phyloP scores from a whole-genome alignment of 164 flowering plant species.

The Liriodendron chinense region DNA sequence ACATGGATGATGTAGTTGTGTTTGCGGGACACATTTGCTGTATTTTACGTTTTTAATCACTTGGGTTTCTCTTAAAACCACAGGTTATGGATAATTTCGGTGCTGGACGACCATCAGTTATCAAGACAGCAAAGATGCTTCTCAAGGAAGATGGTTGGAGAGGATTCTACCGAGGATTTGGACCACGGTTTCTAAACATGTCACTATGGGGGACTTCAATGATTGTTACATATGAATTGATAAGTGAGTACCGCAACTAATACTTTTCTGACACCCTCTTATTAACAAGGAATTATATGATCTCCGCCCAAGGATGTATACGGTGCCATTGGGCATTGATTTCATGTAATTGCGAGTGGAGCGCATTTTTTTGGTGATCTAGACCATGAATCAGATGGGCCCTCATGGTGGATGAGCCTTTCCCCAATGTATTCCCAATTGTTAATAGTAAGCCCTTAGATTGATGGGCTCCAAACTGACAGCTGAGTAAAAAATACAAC shows the following conservation, averaged over 20 bases:
- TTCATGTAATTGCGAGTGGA: not conserved
- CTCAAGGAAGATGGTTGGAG: constrained; percentile 82
- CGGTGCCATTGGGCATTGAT: no score
- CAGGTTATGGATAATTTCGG: constrained; percentile 84
- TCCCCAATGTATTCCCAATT: not conserved
- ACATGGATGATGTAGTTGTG: not conserved
- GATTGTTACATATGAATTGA: constrained; percentile 83
- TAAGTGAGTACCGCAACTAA: constrained; percentile 44
- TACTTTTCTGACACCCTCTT: not conserved
- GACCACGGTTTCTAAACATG: constrained; percentile 88
- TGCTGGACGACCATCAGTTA: constrained; percentile 70
- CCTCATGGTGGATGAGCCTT: not conserved
- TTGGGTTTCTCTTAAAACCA: not conserved
- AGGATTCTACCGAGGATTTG: constrained; percentile 88
- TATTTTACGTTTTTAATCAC: not conserved
- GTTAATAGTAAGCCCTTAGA: not conserved
- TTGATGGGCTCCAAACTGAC: no score
- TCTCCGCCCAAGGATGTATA: not conserved
- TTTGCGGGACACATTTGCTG: not conserved
- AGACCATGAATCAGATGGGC: not conserved
- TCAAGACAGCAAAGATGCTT: constrained; percentile 56
- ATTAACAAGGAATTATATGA: not conserved
- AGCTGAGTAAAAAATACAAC: no score
- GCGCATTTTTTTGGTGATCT: not conserved
- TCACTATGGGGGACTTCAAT: constrained; percentile 85